Evolutionary conservation across 352 stramenopile species (phyloP), one percentile per base, ranked within the genome.

Genomic region (Pythium phragmitis): DNA sequence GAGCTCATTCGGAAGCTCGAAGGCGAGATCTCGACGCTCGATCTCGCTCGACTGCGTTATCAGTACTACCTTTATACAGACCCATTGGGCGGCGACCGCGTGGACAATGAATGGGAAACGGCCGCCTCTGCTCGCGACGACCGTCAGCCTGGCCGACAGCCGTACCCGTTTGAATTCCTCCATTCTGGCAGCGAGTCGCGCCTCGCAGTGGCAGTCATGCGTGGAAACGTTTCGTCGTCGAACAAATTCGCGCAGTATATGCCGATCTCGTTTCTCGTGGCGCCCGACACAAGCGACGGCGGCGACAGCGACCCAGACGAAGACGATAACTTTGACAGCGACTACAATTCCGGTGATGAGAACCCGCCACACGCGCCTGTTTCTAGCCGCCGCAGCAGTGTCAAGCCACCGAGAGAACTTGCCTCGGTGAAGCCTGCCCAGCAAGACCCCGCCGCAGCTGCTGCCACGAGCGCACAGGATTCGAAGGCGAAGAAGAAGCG

Each of bases 51-150:
- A 11, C 67, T 96, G 23, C 88, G 89, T 45, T 92, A 92, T 56
- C 75, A 91, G 51, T 87, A 81, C 17, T 96, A 88, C 60, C 56
- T 94, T 28, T 92, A 92, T 65, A 91, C 83, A 12, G 85, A 94
- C 46, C 85, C 85, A 9, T 65, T 94, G 28, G 81, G 79, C 11
- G 79, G 75, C 45, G 81, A 92, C 55, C 68, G 83, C 4, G 77
- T 70, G 1, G 77, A 80, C 19, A 80, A 63, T 0, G 74, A 84
- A 17, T 89, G 75, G 71, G 68, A 85, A 11, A 47, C 67, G 0
- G 57, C 64, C 48, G 70, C 67, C 1, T 59, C 69, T 6, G 70
- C 76, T 19, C 56, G 72, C 9, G 73, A 82, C 30, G 74, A 84
- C 36, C 68, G 70, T 8, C 82, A 77, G 54, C 57, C 39, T 23